Percentiles rank a stretch among this genome's conserved stretches.
phyloP scores from a whole-genome alignment of 179 eudicot genomes.

The Actinidia polygama region DNA sequence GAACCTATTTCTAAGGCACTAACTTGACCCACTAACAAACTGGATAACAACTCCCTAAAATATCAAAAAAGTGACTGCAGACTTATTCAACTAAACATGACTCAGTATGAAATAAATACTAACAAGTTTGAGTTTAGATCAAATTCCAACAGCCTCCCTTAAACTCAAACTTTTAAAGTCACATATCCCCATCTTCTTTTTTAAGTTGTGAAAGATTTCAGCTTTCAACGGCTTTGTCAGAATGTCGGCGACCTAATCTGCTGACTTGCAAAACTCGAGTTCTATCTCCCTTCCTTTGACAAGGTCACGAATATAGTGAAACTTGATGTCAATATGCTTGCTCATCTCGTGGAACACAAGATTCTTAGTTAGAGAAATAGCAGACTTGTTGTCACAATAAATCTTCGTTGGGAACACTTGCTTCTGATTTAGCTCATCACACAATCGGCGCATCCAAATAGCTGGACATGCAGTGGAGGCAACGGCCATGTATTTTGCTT shows the following conservation, averaged over 20 bases:
- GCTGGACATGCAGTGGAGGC: not conserved
- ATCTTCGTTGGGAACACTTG: not conserved
- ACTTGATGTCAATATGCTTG: too few species aligned
- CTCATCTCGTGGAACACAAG: not conserved
- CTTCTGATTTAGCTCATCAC: not conserved
- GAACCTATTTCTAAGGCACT: too few species aligned
- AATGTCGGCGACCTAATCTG: not conserved
- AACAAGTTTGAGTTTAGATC: not conserved
- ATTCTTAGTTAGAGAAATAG: not conserved
- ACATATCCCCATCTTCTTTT: too few species aligned
- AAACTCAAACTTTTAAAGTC: too few species aligned
- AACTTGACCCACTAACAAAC: too few species aligned
- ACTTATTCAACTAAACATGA: too few species aligned
- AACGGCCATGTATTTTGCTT: too few species aligned
- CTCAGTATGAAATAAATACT: too few species aligned
- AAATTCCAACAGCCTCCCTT: too few species aligned
- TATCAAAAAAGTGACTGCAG: too few species aligned
- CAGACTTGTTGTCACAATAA: not conserved
- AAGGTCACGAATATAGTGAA: not conserved
- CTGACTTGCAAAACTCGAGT: not conserved
- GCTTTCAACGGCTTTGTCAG: not conserved
- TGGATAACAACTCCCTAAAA: too few species aligned
- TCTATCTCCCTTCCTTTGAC: not conserved
- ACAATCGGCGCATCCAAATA: not conserved
- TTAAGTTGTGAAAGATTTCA: too few species aligned